A percentile compares a stretch with the other conserved stretches of the same genome.
Conservation (phyloP, 768 basidiomycete genomes). For the Pisolithus orientalis region DNA sequence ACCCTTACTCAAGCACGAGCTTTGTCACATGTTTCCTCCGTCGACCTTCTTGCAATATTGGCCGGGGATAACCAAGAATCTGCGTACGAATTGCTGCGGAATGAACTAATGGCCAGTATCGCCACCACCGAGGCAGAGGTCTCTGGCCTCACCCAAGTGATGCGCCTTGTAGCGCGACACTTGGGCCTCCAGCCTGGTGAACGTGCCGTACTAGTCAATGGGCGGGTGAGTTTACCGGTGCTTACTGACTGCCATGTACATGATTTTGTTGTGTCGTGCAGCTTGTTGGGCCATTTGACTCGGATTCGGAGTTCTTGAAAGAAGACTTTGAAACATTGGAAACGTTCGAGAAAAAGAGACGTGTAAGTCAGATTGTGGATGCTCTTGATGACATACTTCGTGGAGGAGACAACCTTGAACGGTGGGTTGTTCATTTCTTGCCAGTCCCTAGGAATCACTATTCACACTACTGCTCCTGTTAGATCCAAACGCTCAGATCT, state of each 20-base stretch:
- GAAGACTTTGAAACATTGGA: conserved; percentile 73
- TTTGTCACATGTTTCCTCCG: conserved; percentile 26
- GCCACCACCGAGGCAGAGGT: conserved; percentile 23
- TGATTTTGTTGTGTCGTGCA: conserved; percentile 23
- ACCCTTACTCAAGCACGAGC: conserved; percentile 39
- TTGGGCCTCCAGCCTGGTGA: conserved; percentile 57
- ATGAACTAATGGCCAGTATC: conserved; percentile 21
- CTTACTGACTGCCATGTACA: neutral
- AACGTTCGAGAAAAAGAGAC: conserved; percentile 65
- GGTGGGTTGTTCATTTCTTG: conserved; percentile 28
- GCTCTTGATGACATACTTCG: conserved; percentile 54
- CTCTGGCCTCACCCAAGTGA: conserved; percentile 35
- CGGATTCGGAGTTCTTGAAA: conserved; percentile 47
- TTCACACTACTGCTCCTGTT: neutral
- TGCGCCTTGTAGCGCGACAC: conserved; percentile 45
- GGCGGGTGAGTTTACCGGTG: conserved; percentile 52
- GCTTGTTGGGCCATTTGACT: conserved; percentile 71
- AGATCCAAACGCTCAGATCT: conserved; percentile 56
- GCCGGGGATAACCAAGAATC: conserved; percentile 5
- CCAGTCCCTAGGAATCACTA: neutral
- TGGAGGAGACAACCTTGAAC: conserved; percentile 31
- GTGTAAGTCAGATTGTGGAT: conserved; percentile 60
- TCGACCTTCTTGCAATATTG: conserved; percentile 12
- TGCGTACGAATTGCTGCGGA: conserved; percentile 36
- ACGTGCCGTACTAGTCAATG: conserved; percentile 70